Conservation (phyloP, 352 stramenopile species). For the Thalassiosira hispida region DNA sequence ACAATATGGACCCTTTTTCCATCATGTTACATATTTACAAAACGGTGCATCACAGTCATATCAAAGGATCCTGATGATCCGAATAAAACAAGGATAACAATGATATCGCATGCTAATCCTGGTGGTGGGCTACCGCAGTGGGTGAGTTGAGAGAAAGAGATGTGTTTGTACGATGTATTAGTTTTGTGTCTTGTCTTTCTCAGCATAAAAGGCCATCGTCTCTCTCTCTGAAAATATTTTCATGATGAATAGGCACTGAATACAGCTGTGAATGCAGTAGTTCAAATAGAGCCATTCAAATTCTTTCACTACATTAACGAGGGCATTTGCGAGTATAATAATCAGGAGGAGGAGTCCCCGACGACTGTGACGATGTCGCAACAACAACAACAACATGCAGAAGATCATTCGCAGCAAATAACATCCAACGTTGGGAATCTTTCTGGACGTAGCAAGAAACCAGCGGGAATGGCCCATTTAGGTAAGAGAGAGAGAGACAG, state of each 20-base stretch:
- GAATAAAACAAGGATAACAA: slow-evolving; percentile 73
- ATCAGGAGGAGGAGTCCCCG: slow-evolving; percentile 22
- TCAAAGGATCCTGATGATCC: slow-evolving; percentile 74
- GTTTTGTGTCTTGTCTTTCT: no score
- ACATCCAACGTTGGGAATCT: slow-evolving; percentile 11
- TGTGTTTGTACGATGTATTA: no score
- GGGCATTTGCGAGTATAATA: slow-evolving; percentile 36
- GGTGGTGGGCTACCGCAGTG: slow-evolving; percentile 69
- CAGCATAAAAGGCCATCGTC: neutral
- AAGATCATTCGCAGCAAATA: slow-evolving; percentile 24
- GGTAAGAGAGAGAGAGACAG: slow-evolving; percentile 4
- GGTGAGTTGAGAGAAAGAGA: slow-evolving; percentile 28
- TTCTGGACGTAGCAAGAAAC: slow-evolving; percentile 50
- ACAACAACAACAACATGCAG: slow-evolving; percentile 2
- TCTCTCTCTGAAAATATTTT: slow-evolving; percentile 2
- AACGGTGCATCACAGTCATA: slow-evolving; percentile 44
- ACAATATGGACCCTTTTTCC: no score
- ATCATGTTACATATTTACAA: neutral
- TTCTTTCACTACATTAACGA: slow-evolving; percentile 84
- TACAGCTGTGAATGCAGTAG: slow-evolving; percentile 74
- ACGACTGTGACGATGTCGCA: neutral
- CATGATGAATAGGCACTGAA: slow-evolving; percentile 62
- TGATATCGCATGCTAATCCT: slow-evolving; percentile 77
- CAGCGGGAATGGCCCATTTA: slow-evolving; percentile 74
- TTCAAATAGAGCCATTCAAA: slow-evolving; percentile 84